Base-by-base conservation (phyloP, 805 yeast species). In the Barnettozyma sp. region DNA sequence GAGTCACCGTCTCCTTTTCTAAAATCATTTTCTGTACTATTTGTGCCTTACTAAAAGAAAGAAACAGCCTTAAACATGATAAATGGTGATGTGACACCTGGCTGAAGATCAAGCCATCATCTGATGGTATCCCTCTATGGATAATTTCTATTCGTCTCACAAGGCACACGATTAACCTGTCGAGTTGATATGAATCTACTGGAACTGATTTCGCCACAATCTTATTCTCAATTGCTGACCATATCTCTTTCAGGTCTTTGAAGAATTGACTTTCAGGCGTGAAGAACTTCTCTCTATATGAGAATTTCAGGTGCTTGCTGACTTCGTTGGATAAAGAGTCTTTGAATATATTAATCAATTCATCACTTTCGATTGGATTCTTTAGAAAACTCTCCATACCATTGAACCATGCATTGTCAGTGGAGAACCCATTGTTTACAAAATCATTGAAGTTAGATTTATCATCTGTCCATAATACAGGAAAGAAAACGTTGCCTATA, bases 401-500 rank as follows among this genome's bases (percentile, higher is more conserved):
- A 2, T 41, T 36, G 25, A 32, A 45, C 56, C 56, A 53, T 2
- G 41, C 28, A 19, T 23, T 21, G 9, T 36, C 35, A 3, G 27
- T 22, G 8, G 36, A n/a, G 14, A n/a, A 31, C 13, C 34, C 36
- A 16, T 20, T 33, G 5, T 26, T 14, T 2, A 44, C 19, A 28
- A 43, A 49, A 4, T 42, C 39, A 1, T 35, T 13, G 3, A 49
- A 25, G 4, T 30, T 41, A 32, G 63, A 48, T 29, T 55, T 60
- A 49, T 80, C 80, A 4, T 62, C 47, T 3, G 65, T 50, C 75
- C 84, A 80, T 23, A 80, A 53, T 2, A 82, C 64, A 0, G 97
- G 98, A 28, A 90, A 61, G 53, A 90, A 86, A 40, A 81, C 69
- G 52, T 90, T 90, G 52, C 82, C 82, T 30, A 90, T 65, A 0